Evolutionary conservation across 139 green algal species (phyloP), one percentile per base, ranked within the genome.

Genomic region (Pycnococcus provasolii): DNA sequence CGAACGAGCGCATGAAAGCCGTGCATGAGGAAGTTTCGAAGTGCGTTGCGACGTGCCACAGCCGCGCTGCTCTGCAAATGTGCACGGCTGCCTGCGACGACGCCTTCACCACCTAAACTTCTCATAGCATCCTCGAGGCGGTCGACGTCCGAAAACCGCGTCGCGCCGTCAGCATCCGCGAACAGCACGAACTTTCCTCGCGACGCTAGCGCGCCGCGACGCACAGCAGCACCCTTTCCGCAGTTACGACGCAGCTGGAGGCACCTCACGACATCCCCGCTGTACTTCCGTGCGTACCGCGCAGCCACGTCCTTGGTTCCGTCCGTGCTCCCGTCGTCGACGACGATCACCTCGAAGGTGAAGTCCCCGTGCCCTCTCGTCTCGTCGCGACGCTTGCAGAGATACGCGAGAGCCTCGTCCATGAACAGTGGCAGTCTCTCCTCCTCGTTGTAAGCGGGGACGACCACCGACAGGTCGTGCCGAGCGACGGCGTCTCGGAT

Each of bases 371-470:
- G 26, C 26, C 26, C 26, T 26, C 26, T 26, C 26, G 26, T 26
- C 26, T 26, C 26, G 26, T 26, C 26, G 26, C 26, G 26, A 26
- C 26, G 26, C 26, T 26, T 26, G 26, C 26, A 26, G 59, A 86
- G 47, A 37, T 64, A 69, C 77, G 64, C 71, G 4, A 97, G 69
- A 0, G 83, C 82, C 52, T 95, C 88, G 41, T 94, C 80, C 1
- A 97, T 60, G 2, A 83, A 91, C 3, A 76, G 66, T 0, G 82
- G 73, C 44, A 97, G 72, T 1, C 91, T 72, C n/a, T 85, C 74
- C 74, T 91, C 80, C 72, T 97, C 91, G 66, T 97, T 96, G 73
- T 91, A 97, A 2, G 91, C 91, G 37, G 91, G 91, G 3, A 96
- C 13, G 44, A 78, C 37, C 3, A 78, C 42, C 11, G 62, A 72